Evolutionary conservation across 2,329 filamentous ascomycete genomes (phyloP).

Genomic region (Colletotrichum agaves): DNA sequence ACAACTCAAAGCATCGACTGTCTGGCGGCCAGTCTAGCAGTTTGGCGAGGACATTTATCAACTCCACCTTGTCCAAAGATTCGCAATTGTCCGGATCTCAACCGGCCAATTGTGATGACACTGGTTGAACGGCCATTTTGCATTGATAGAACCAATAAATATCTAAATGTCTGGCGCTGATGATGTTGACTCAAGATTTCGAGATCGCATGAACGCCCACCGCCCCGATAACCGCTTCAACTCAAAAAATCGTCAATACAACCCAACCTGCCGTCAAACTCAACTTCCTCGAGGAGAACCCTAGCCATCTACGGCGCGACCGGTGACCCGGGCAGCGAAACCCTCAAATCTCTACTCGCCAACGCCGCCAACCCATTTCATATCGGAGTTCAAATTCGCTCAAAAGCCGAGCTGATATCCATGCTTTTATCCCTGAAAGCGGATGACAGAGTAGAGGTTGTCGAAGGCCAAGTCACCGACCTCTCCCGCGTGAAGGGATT

Average conservation of each 20-base stretch:
- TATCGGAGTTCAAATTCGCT: conserved; percentile 25
- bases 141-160: not conserved
- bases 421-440: conserved; percentile 8
- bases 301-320: conserved; percentile 33
- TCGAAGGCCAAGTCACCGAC: conserved; percentile 33
- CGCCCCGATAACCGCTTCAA: not conserved
- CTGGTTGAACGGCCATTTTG: not conserved
- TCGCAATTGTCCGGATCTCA: not conserved
- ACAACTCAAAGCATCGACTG: not conserved
- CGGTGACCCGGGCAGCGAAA: conserved; percentile 28
- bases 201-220: no score
- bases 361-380: not conserved
- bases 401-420: conserved; percentile 7
- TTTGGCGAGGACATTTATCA: not conserved
- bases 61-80: not conserved
- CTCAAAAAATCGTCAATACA: not conserved
- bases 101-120: not conserved
- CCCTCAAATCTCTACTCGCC: conserved; percentile 17
- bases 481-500: not conserved
- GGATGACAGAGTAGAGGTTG: not conserved
- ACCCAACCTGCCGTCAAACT: not conserved
- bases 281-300: not conserved
- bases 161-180: not conserved
- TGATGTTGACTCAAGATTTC: no score
- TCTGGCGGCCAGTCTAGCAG: not conserved